Percentiles rank a stretch among this genome's conserved stretches.
These are phyloP conservation scores for Metschnikowia cubensis DNA, from an alignment of 805 yeast genomes.

Conservation along the genomic window DNA sequence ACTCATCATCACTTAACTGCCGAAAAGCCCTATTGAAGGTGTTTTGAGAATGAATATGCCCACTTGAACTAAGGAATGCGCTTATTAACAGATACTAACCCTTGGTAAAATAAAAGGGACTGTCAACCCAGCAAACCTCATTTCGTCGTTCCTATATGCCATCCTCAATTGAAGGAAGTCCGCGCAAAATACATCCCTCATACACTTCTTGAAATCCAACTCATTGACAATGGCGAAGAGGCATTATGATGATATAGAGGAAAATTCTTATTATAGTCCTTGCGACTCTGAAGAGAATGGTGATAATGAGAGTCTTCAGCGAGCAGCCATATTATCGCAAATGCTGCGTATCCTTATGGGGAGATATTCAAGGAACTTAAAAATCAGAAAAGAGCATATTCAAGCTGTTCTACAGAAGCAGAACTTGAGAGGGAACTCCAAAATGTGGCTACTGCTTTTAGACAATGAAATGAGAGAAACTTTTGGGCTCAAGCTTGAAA, in stretches of 20 bases:
- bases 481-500: slow-evolving; percentile 26
- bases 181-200: neutral
- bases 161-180: neutral
- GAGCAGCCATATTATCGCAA: slow-evolving; percentile 2
- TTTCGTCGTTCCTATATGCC: neutral
- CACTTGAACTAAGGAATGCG: too few relatives aligned
- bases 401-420: slow-evolving; percentile 10
- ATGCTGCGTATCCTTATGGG: slow-evolving; percentile 13
- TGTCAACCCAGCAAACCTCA: neutral
- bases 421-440: slow-evolving; percentile 18
- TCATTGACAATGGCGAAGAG: neutral
- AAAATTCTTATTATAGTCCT: neutral
- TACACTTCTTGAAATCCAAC: neutral
- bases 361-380: slow-evolving; percentile 11
- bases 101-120: neutral
- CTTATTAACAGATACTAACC: neutral
- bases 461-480: slow-evolving; percentile 18
- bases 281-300: neutral
- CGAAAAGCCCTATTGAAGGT: too few relatives aligned
- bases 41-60: too few relatives aligned
- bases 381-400: slow-evolving; percentile 14
- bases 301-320: neutral
- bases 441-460: slow-evolving; percentile 19
- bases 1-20: too few relatives aligned
- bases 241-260: neutral